Evolutionary conservation across 1,284 basidiomycete species (phyloP).

Genomic region (Microbotryomycetes sp.): DNA sequence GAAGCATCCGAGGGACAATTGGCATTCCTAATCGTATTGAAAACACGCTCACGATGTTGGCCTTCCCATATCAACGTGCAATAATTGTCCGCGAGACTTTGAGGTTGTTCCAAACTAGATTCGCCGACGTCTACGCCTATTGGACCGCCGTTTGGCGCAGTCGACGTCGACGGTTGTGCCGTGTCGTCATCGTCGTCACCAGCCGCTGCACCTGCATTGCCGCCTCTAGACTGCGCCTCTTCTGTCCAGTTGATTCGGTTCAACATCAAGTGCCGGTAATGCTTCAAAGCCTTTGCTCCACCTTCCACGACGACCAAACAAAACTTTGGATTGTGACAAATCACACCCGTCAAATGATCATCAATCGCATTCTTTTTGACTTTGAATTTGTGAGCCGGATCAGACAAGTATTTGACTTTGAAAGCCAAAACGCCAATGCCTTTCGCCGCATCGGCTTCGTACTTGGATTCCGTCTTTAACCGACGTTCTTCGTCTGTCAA

Average conservation of each 20-base stretch:
- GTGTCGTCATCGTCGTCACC: slow-evolving; percentile 46
- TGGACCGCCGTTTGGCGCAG: slow-evolving; percentile 35
- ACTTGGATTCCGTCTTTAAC: slow-evolving; percentile 78
- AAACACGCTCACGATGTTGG: slow-evolving; percentile 69
- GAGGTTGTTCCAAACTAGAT: slow-evolving; percentile 38
- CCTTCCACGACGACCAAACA: slow-evolving; percentile 92
- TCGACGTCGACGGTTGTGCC: slow-evolving; percentile 30
- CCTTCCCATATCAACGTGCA: slow-evolving; percentile 94
- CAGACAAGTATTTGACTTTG: slow-evolving; percentile 86
- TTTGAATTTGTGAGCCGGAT: slow-evolving; percentile 91
- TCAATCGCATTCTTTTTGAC: slow-evolving; percentile 93
- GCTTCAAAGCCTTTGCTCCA: slow-evolving; percentile 71
- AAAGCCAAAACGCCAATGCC: slow-evolving; percentile 81
- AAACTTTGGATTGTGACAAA: slow-evolving; percentile 82
- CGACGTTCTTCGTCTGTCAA: slow-evolving; percentile 80
- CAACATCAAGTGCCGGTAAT: slow-evolving; percentile 82
- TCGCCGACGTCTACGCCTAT: slow-evolving; percentile 26
- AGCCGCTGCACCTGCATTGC: slow-evolving; percentile 35
- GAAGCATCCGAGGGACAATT: slow-evolving; percentile 75
- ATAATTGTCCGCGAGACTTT: slow-evolving; percentile 69
- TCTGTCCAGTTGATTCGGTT: slow-evolving; percentile 92
- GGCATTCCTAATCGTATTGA: slow-evolving; percentile 71
- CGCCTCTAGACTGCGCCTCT: slow-evolving; percentile 65
- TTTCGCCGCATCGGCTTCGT: slow-evolving; percentile 74
- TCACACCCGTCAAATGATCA: slow-evolving; percentile 74